Conservation (phyloP, 2,329 filamentous ascomycete species). For the Fusarium sp. region DNA sequence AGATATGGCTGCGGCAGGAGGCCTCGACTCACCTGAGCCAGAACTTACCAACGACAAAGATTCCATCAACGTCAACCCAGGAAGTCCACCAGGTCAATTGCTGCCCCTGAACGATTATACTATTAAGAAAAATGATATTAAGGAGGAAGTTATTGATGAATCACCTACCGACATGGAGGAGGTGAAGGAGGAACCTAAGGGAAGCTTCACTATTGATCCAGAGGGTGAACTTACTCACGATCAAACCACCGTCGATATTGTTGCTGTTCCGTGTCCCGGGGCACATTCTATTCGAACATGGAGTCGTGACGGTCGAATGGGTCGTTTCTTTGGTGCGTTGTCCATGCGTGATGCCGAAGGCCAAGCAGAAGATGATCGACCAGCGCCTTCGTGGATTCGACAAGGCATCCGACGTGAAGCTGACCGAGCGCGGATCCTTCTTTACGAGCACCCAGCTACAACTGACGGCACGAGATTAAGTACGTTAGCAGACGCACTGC, state of each 20-base stretch:
- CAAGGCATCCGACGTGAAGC: slow-evolving; percentile 63
- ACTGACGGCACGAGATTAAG: slow-evolving; percentile 55
- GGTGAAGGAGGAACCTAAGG: slow-evolving; percentile 1
- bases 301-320: slow-evolving; percentile 61
- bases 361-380: slow-evolving; percentile 33
- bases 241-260: slow-evolving; percentile 64
- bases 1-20: slow-evolving; percentile 36
- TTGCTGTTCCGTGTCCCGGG: slow-evolving; percentile 65
- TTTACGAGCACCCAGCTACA: slow-evolving; percentile 62
- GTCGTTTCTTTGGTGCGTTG: slow-evolving; percentile 59
- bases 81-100: slow-evolving; percentile 41
- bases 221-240: slow-evolving; percentile 57
- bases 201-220: slow-evolving; percentile 51
- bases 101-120: slow-evolving; percentile 36
- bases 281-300: slow-evolving; percentile 65
- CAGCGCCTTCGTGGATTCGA: slow-evolving; percentile 61
- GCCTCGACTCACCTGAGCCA: slow-evolving; percentile 9
- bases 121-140: slow-evolving; percentile 3
- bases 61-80: slow-evolving; percentile 46
- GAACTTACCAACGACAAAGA: slow-evolving; percentile 40
- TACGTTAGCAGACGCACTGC: slow-evolving; percentile 58
- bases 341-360: slow-evolving; percentile 54
- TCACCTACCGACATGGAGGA: background rate
- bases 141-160: slow-evolving; percentile 6
- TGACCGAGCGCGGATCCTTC: slow-evolving; percentile 60